Conservation (phyloP, 1,284 basidiomycete species). For the Cryptococcus wingfieldii region DNA sequence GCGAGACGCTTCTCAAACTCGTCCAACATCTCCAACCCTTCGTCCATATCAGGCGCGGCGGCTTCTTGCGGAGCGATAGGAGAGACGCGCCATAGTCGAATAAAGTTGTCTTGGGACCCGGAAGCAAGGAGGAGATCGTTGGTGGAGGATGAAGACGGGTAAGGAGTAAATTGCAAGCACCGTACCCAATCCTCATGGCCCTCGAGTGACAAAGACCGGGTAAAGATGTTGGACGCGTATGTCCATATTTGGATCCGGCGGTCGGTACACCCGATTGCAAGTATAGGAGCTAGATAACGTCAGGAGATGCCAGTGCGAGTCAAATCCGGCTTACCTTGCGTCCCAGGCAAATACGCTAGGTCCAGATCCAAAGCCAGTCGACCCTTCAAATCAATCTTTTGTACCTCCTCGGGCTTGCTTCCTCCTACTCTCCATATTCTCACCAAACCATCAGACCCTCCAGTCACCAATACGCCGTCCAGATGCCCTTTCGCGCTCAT, state of each 20-base stretch:
- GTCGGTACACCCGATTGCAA: conserved; percentile 75
- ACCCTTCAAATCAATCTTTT: conserved; percentile 63
- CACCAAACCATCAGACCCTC: conserved; percentile 70
- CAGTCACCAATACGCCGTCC: conserved; percentile 59
- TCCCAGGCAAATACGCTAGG: conserved; percentile 61
- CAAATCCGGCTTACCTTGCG: conserved; percentile 54
- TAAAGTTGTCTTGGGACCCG: conserved; percentile 86
- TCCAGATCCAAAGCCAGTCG: conserved; percentile 71
- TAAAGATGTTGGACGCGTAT: conserved; percentile 56
- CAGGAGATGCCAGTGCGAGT: neutral
- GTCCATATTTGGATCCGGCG: conserved; percentile 70
- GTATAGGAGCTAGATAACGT: conserved; percentile 56
- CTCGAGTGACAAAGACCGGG: conserved; percentile 55
- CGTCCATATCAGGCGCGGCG: neutral
- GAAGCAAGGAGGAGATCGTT: conserved; percentile 65
- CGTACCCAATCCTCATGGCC: conserved; percentile 95
- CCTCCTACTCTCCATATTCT: conserved; percentile 61
- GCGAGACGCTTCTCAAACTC: conserved; percentile 77
- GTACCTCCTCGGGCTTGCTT: conserved; percentile 36
- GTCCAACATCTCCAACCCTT: conserved; percentile 67
- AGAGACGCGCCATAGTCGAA: conserved; percentile 75
- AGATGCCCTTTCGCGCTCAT: conserved; percentile 18
- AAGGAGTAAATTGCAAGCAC: conserved; percentile 62
- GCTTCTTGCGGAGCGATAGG: conserved; percentile 52
- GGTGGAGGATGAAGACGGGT: conserved; percentile 22